Base-by-base conservation (phyloP, 1,284 basidiomycete species). In the Naganishia sp. region DNA sequence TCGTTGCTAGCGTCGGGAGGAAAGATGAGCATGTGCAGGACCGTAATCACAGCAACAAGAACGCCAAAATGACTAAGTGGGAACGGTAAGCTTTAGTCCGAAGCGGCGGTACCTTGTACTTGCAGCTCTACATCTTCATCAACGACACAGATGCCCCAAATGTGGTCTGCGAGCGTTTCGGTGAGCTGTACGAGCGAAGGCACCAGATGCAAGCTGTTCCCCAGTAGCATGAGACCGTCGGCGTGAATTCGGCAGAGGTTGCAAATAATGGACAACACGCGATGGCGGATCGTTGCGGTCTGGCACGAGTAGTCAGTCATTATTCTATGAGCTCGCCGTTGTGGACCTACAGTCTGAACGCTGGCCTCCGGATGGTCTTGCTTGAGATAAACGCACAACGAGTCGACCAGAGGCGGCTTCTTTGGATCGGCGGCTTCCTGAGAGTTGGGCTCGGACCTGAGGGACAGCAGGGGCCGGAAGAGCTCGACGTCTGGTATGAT, bases 1-100 rank as follows among this genome's bases (percentile, higher is more conserved):
- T 50, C 35, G 1, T 47, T 42, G 3, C 25, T 32, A 4, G 64
- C 68, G 5, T 65, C 52, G 4, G 41, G 28, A 31, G 76, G 76
- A 62, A 71, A 77, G 61, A 75, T 70, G 23, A 79, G 70, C 54
- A 76, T 75, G 63, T 79, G 78, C 13, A 79, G 61, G 1, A 79
- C 71, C 0, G 63, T 65, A 4, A 78, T 65, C 0, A 73, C 60
- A 0, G 71, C 72, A 18, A 68, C 41, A 18, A 78, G 63, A 2
- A 78, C 53, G 3, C 68, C 58, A 31, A 77, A 62, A 1, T 74
- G 66, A 18, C 77, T 78, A 11, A 28, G 1, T 15, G 23, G 23
- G 17, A 41, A 18, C 45, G 13, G 25, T 23, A 6, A 31, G 25
- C 46, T 2, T 15, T 13, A 3, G 39, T 17, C 35, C 6, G 6